Evolutionary conservation across 1,139 yeast genomes (phyloP).

Genomic region (Sugiyamaella neomexicana): DNA sequence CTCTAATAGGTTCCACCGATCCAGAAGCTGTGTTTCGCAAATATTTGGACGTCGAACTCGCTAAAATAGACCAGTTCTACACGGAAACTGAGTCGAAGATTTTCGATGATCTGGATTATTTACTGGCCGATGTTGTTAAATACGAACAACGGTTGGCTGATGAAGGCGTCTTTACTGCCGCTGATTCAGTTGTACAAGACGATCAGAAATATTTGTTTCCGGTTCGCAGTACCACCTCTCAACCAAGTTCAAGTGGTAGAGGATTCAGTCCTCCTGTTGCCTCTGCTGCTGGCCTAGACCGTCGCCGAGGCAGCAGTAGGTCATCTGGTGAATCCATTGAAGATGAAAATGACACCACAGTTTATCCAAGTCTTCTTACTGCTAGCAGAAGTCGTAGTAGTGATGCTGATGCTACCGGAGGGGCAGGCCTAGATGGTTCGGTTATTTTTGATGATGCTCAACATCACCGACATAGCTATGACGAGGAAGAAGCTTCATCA

Average conservation of each 20-base stretch:
- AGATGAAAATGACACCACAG: background rate
- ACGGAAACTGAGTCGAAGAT: slow-evolving; percentile 51
- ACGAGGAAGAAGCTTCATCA: background rate
- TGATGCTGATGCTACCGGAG: background rate
- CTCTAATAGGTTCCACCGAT: slow-evolving; percentile 43
- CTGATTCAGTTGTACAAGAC: slow-evolving; percentile 10
- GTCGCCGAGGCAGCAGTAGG: slow-evolving; percentile 5
- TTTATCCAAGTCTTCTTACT: slow-evolving; percentile 3
- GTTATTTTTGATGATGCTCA: background rate
- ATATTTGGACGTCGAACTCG: slow-evolving; percentile 56
- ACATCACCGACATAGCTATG: background rate
- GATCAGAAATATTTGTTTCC: slow-evolving; percentile 15
- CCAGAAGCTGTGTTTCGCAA: slow-evolving; percentile 53
- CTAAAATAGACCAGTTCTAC: slow-evolving; percentile 59
- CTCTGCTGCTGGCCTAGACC: background rate
- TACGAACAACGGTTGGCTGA: slow-evolving; percentile 23
- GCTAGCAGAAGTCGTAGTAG: background rate
- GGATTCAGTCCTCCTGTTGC: background rate
- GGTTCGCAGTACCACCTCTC: slow-evolving; percentile 1
- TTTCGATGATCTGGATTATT: slow-evolving; percentile 47
- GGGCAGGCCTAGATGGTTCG: background rate
- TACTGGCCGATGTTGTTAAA: slow-evolving; percentile 44
- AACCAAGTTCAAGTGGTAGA: slow-evolving; percentile 8
- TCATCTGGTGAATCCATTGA: slow-evolving; percentile 10
- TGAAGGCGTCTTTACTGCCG: slow-evolving; percentile 11